Percentiles rank a stretch among this genome's conserved stretches.
Evolutionary conservation across 805 yeast species (phyloP).

Genomic region (Clavispora phyllophila): DNA sequence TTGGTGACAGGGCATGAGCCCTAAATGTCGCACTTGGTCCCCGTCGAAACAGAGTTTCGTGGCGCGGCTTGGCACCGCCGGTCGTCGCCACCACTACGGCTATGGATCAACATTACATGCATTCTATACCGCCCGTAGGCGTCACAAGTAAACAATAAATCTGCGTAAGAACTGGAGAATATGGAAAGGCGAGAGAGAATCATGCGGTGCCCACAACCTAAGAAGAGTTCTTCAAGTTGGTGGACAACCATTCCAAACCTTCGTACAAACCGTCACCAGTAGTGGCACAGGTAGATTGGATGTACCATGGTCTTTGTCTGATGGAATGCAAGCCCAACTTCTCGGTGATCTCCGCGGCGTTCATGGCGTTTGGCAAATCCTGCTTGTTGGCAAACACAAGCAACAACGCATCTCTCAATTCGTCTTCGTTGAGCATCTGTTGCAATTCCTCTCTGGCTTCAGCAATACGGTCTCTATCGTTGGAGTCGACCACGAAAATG

Average conservation of each 20-base stretch:
- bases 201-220: background rate
- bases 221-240: constrained; percentile 18
- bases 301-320: constrained; percentile 99
- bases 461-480: constrained; percentile 95
- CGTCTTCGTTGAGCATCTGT: constrained; percentile 98
- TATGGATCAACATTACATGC: constrained; percentile 3
- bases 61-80: background rate
- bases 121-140: constrained; percentile 4
- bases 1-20: constrained; percentile 10
- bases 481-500: constrained; percentile 95
- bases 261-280: constrained; percentile 84
- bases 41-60: too few species aligned
- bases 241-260: constrained; percentile 23
- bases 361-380: constrained; percentile 98
- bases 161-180: constrained; percentile 1
- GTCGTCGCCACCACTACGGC: background rate
- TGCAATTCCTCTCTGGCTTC: constrained; percentile 98
- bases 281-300: constrained; percentile 98
- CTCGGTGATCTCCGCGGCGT: constrained; percentile 97
- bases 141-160: constrained; percentile 3
- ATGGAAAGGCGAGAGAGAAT: background rate
- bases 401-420: constrained; percentile 92
- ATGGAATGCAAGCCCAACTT: constrained; percentile 94
- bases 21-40: constrained; percentile 3
- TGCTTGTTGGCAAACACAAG: constrained; percentile 97